Evolutionary conservation across 805 yeast species (phyloP), one percentile per base, ranked within the genome.

Genomic region (Kodamaea nitidulidarum): DNA sequence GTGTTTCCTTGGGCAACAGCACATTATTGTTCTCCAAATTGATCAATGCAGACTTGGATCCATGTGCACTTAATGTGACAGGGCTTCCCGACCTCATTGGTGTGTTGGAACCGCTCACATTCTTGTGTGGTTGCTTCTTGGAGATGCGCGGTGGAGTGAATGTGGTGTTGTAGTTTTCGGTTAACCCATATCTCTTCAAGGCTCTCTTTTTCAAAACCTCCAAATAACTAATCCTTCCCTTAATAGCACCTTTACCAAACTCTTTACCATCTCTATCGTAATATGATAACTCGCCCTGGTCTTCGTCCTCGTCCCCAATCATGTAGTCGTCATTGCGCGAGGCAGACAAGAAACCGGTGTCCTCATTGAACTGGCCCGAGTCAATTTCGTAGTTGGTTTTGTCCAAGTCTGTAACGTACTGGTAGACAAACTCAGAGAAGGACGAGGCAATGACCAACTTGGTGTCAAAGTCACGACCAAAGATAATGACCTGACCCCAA

Each of bases 401-500:
- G 52, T 68, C 73, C 47, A 68, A 60, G 52, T 69, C 74, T 16
- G 47, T 46, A 9, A 67, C 64, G 38, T 49, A 64, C n/a, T 48
- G 50, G 45, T 61, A 68, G 9, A 69, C 47, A 41, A 69, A 67
- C 42, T 68, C 73, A 39, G 63, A 66, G 40, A 67, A 65, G 38
- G 41, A 38, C 15, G 35, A 20, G 14, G 97, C 95, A 40, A 93
- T 70, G 27, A 85, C 90, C 60, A 76, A 88, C 58, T 91, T 91
- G 27, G 84, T 78, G 65, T 91, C 98, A 56, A 81, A 91, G 48
- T 91, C 98, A 55, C 97, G 80, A 28, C 98, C 98, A 60, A 86
- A 91, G 39, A 90, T 56, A 46, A 91, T 91, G 14, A 93, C 83
- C 65, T 91, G 98, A 27, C 98, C 98, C 76, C 84, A 80, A 42